Conservation (phyloP, 2,329 filamentous ascomycete genomes). For the Diaporthe sp. region DNA sequence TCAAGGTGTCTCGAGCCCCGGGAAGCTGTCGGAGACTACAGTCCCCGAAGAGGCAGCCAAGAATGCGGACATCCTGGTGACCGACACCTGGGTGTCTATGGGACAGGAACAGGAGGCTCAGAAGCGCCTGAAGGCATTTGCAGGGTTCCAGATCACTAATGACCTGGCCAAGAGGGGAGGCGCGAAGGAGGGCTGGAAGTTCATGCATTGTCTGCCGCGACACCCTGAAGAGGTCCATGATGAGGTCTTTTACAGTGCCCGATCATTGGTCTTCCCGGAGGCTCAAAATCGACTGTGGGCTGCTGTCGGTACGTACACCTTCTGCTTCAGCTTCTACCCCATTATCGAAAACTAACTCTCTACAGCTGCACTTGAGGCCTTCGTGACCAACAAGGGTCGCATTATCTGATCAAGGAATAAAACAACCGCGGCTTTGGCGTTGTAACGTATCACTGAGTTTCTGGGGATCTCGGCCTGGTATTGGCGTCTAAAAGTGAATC, state of each 20-base stretch:
- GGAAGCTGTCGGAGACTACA: constrained; percentile 80
- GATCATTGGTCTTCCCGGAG: constrained; percentile 92
- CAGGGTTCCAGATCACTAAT: constrained; percentile 91
- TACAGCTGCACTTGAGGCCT: constrained; percentile 82
- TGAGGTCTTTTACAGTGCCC: constrained; percentile 90
- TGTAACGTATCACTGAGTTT: neutral
- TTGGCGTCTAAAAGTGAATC: constrained; percentile 32
- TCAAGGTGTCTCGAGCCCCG: constrained; percentile 68
- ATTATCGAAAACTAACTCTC: constrained; percentile 24
- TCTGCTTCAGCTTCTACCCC: neutral
- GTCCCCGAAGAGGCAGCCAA: constrained; percentile 88
- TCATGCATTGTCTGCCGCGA: constrained; percentile 97
- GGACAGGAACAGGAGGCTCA: constrained; percentile 90
- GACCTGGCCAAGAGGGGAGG: constrained; percentile 87
- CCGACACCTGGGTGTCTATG: constrained; percentile 99
- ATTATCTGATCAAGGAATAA: constrained; percentile 60
- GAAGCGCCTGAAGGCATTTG: constrained; percentile 84
- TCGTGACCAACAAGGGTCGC: constrained; percentile 94
- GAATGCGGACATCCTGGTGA: constrained; percentile 90
- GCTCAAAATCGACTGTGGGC: constrained; percentile 96
- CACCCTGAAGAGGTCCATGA: constrained; percentile 94
- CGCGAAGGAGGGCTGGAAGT: constrained; percentile 92
- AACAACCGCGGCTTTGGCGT: neutral
- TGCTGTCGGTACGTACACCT: constrained; percentile 74
- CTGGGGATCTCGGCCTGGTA: neutral